Evolutionary conservation across 208 protist species (phyloP), one percentile per base, ranked within the genome.

Genomic region (Strigomonas culicis): DNA sequence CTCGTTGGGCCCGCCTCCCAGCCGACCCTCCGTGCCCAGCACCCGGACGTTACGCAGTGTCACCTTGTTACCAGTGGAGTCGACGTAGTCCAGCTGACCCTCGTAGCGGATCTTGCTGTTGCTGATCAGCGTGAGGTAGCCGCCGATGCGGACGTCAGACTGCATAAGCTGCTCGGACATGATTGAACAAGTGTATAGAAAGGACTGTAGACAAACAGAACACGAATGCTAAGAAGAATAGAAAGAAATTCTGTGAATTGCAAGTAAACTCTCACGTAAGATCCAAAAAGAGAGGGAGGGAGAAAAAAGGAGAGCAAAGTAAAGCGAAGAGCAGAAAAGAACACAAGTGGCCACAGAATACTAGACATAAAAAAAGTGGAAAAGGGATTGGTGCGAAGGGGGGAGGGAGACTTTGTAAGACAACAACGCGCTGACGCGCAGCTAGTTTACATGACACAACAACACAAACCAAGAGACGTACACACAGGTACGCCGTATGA

Each of bases 41-140:
- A 96, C 89, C 71, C 84, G 79, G 58, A 96, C 91, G 75, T 95
- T 92, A 22, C 66, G 79, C 17, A 96, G 77, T 66, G 79, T 90
- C 24, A 96, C 88, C 32, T 88, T 96, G 77, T 96, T 94, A 21
- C 79, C 78, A 0, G 66, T 58, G 31, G 77, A 59, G 80, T 94
- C 80, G 68, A 96, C 84, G 55, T 68, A 65, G 70, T 86, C 73
- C 22, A 97, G 70, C 22, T 77, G 68, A 44, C 91, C 88, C 79
- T 92, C 91, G 64, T 95, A 97, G 56, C 91, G 84, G 59, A 95
- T 96, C 55, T 90, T 74, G 58, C 79, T 86, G 65, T 91, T 93
- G 74, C 88, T 96, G 76, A 92, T 90, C 41, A 96, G 75, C 51
- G 71, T 73, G 51, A 96, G 94, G 36, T 68, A 58, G 66, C 79